Evolutionary conservation across 345 rosid genomes (phyloP), one percentile per base, ranked within the genome.

Genomic region (Draba incana): DNA sequence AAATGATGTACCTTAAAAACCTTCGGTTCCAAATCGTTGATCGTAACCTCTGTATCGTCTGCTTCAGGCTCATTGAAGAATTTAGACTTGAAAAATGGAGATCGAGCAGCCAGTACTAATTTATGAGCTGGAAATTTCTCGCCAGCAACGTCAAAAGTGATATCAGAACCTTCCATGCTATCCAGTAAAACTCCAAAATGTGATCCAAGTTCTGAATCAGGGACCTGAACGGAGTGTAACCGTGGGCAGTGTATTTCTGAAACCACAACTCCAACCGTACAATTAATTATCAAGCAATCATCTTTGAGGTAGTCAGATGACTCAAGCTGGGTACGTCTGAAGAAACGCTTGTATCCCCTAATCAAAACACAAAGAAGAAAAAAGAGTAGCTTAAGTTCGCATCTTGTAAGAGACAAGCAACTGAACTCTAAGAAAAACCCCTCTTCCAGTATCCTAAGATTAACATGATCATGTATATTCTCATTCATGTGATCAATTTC

Each of bases 331-430:
- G 81, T 76, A 75, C 97, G 88, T 68, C 85, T 82, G 63, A 79
- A 86, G 75, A 95, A 95, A 37, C 97, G 97, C 76, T 88, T 89
- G 85, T 88, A 92, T 28, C 99, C 99, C 98, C 98, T 95, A 81
- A 61, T 75, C 41, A 75, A 46, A 31, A 37, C 61, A 69, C 15
- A 10, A 31, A n/a, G 11, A 54, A 23, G 3, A 60, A 54, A 14
- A 27, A n/a, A 61, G 38, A 43, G n/a, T 48, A 58, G 31, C 39
- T 23, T 35, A 12, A 41, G 45, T 35, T 48, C 41, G 60, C 41
- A 30, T 20, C 38, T 38, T 1, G 4, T 62, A 45, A 33, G 39
- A 35, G 39, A 8, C 0, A 1, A 35, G 58, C 39, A 68, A 35
- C 20, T 45, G 25, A 68, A 33, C 30, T 33, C 63, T 14, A 43